Evolutionary conservation across 352 stramenopile genomes (phyloP).

Genomic region (Phytophthora tentaculata): DNA sequence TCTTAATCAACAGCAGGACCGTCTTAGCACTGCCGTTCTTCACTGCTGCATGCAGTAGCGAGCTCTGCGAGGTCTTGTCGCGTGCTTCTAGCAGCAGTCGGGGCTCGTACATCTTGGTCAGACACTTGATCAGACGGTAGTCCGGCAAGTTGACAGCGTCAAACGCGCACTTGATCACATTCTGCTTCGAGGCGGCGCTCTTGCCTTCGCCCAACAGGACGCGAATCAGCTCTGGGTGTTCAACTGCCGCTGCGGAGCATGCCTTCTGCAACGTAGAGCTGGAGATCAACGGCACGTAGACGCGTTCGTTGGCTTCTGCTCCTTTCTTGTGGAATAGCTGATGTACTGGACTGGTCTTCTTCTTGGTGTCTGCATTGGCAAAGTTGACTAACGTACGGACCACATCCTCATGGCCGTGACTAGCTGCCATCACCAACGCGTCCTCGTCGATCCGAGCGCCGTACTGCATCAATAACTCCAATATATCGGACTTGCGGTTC

Average conservation of each 20-base stretch:
- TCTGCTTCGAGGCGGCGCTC: slow-evolving; percentile 31
- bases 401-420: slow-evolving; percentile 49
- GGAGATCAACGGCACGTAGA: slow-evolving; percentile 40
- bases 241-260: slow-evolving; percentile 50
- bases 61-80: slow-evolving; percentile 52
- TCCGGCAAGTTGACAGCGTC: slow-evolving; percentile 55
- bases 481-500: slow-evolving; percentile 47
- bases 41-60: slow-evolving; percentile 70
- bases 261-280: slow-evolving; percentile 51
- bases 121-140: slow-evolving; percentile 57
- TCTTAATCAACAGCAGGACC: slow-evolving; percentile 61
- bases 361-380: slow-evolving; percentile 33
- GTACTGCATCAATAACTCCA: slow-evolving; percentile 69
- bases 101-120: slow-evolving; percentile 57
- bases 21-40: slow-evolving; percentile 61
- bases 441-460: slow-evolving; percentile 70
- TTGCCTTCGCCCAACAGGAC: slow-evolving; percentile 64
- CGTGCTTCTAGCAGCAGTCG: slow-evolving; percentile 49
- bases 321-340: slow-evolving; percentile 47
- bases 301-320: slow-evolving; percentile 25
- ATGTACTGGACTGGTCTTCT: slow-evolving; percentile 37
- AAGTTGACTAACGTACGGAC: slow-evolving; percentile 47
- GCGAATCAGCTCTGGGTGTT: slow-evolving; percentile 48
- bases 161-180: slow-evolving; percentile 51
- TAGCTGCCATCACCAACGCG: slow-evolving; percentile 52